phyloP scores from a whole-genome alignment of 495 filamentous ascomycete genomes.

The Penicillium flavigenum region DNA sequence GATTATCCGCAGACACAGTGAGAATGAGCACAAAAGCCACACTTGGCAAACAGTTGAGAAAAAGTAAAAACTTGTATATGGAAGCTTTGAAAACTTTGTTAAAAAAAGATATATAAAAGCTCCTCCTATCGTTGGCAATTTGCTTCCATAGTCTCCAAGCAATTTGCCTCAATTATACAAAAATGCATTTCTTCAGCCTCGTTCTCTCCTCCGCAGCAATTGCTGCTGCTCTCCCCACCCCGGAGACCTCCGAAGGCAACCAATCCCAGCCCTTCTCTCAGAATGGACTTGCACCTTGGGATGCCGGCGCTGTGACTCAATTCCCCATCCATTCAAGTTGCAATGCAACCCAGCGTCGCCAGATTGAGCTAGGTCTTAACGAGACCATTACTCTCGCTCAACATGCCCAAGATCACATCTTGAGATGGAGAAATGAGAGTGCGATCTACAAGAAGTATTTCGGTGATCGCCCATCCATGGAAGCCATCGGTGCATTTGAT shows the following conservation, averaged over 20 bases:
- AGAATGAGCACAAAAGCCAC: not conserved
- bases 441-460: constrained; percentile 59
- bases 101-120: constrained; percentile 5
- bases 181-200: constrained; percentile 5
- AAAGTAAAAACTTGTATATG: not conserved
- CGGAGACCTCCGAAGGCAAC: not conserved
- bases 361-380: constrained; percentile 47
- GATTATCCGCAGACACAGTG: not conserved
- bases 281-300: constrained; percentile 17
- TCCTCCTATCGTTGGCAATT: not conserved
- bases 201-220: constrained; percentile 8
- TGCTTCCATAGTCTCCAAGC: not conserved
- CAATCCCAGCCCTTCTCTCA: constrained; percentile 14
- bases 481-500: constrained; percentile 54
- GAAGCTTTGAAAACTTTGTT: not conserved
- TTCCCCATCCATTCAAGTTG: constrained; percentile 56
- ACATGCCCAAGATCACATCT: constrained; percentile 49
- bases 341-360: constrained; percentile 51
- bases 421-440: constrained; percentile 51
- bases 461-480: constrained; percentile 46
- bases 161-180: not conserved
- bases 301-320: constrained; percentile 23
- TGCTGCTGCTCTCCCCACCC: constrained; percentile 16
- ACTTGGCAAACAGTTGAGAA: constrained; percentile 1
- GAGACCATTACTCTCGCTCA: constrained; percentile 49